Evolutionary conservation across 1,284 basidiomycete genomes (phyloP), one percentile per base, ranked within the genome.

Genomic region (Cystobasidiaceae sp.): DNA sequence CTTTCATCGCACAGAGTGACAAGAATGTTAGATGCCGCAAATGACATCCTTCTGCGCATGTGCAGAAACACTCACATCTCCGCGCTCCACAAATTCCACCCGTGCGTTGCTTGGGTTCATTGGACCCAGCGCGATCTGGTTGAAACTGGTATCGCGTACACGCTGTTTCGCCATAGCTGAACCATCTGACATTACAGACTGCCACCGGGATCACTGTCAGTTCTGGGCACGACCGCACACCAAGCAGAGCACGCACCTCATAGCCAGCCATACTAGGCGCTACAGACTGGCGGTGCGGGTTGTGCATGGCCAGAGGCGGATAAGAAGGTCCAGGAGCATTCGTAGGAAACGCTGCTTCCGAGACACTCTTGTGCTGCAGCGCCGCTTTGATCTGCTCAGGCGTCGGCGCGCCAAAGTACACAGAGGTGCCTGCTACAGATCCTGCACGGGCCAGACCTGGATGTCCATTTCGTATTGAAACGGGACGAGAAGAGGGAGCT

Each of bases 341-440:
- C n/a, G 48, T 9, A 3, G 49, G 39, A 33, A 52, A 62, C 4
- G 46, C 60, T 27, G 60, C 60, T 30, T 62, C 60, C 1, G 60
- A 62, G 3, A 62, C 50, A 34, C 60, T 62, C 19, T 50, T 33
- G 41, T 62, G 60, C 23, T 62, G 46, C 4, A 52, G 41, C 11
- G 60, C 50, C 11, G 60, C 60, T 30, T 56, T 37, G 41, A 56
- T 56, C n/a, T 56, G 54, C 4, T 37, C 41, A 15, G 54, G 54
- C 7, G 54, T 41, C 19, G 39, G 54, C 21, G 54, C 23, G 1
- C 25, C 39, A 32, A 34, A 44, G 17, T 41, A 27, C n/a, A 0
- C 15, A 15, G 54, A 56, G 13, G n/a, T n/a, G n/a, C n/a, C n/a
- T n/a, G 25, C 33, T 3, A 33, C 37, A 17, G 54, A 56, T 19